phyloP scores from a whole-genome alignment of 2,329 filamentous ascomycete genomes.

The Epichloe elymi region DNA sequence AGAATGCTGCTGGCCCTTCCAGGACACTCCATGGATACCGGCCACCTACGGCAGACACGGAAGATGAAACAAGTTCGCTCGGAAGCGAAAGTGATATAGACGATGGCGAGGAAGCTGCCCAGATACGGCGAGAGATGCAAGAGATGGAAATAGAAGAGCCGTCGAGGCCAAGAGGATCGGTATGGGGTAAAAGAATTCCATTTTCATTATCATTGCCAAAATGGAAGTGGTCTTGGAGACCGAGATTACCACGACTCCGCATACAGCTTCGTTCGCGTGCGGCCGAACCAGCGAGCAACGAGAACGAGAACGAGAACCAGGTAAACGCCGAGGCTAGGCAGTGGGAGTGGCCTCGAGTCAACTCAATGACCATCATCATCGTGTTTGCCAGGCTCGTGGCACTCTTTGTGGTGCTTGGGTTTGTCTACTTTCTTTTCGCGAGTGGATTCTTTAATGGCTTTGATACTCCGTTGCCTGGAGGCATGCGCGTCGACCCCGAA shows the following conservation, averaged over 20 bases:
- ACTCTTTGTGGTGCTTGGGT: conserved; percentile 57
- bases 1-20: conserved; percentile 25
- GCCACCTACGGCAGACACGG: conserved; percentile 67
- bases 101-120: conserved; percentile 42
- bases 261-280: conserved; percentile 32
- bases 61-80: conserved; percentile 50
- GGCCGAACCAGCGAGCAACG: conserved; percentile 10
- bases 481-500: conserved; percentile 68
- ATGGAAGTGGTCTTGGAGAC: conserved; percentile 44
- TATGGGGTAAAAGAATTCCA: conserved; percentile 43
- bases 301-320: conserved; percentile 5
- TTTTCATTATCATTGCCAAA: conserved; percentile 37
- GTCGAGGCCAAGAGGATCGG: conserved; percentile 26
- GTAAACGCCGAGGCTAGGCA: conserved; percentile 12
- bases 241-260: conserved; percentile 36
- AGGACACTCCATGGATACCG: conserved; percentile 50
- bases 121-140: conserved; percentile 69
- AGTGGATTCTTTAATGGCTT: conserved; percentile 67
- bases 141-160: conserved; percentile 79
- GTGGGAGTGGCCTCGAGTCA: conserved; percentile 24
- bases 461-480: conserved; percentile 46
- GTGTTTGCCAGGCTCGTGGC: conserved; percentile 62
- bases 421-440: conserved; percentile 76
- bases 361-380: conserved; percentile 36
- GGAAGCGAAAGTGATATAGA: conserved; percentile 31